Evolutionary conservation across 192 early-diverging fungal species (phyloP).

Genomic region (Entomortierella lignicola): DNA sequence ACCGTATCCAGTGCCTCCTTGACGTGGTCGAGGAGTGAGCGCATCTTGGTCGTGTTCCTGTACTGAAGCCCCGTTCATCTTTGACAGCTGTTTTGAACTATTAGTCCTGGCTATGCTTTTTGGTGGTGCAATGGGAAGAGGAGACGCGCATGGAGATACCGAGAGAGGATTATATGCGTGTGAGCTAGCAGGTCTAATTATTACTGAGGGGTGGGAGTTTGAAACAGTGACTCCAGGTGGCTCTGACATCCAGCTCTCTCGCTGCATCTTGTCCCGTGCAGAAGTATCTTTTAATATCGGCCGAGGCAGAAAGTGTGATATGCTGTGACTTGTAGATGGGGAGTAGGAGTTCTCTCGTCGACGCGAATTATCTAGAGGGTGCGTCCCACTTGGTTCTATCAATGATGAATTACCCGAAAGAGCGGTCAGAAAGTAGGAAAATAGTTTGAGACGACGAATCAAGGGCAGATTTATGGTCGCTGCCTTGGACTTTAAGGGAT

Average conservation of each 20-base stretch:
- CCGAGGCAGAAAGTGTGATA: slow-evolving; percentile 16
- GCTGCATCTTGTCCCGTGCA: slow-evolving; percentile 30
- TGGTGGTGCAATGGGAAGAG: slow-evolving; percentile 28
- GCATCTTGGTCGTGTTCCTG: slow-evolving; percentile 36
- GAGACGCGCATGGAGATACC: background rate
- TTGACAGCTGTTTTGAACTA: slow-evolving; percentile 39
- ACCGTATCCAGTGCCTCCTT: slow-evolving; percentile 18
- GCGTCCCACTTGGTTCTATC: background rate
- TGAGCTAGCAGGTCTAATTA: slow-evolving; percentile 7
- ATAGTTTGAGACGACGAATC: too few species aligned
- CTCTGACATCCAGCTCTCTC: slow-evolving; percentile 53
- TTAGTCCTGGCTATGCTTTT: slow-evolving; percentile 44
- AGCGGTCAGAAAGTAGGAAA: background rate
- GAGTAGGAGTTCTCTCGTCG: slow-evolving; percentile 26
- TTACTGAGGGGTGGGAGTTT: background rate
- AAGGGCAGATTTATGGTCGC: background rate
- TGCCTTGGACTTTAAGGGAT: background rate
- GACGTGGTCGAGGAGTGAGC: slow-evolving; percentile 24
- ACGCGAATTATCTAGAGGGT: background rate
- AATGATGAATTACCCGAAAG: background rate
- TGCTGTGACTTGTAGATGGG: background rate
- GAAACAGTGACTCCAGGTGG: slow-evolving; percentile 24
- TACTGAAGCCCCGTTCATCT: slow-evolving; percentile 10
- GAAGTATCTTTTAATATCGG: slow-evolving; percentile 49
- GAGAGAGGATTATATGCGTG: background rate